Evolutionary conservation across 192 early-diverging fungal genomes (phyloP), one percentile per base, ranked within the genome.

Genomic region (Pilobolus umbonatus): DNA sequence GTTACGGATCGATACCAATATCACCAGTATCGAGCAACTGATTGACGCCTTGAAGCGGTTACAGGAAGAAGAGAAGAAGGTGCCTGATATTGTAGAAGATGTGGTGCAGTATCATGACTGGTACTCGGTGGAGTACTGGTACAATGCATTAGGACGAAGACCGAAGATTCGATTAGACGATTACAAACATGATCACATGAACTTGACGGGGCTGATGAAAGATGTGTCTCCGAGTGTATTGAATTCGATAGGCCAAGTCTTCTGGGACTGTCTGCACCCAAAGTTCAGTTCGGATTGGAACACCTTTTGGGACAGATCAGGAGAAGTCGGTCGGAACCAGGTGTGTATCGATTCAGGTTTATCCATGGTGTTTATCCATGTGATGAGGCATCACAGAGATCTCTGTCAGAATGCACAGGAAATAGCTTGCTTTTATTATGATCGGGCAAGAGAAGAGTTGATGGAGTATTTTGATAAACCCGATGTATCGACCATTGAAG

Each of bases 201-300:
- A 58, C 15, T 7, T 65, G 2, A 58, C 32, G 47, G 26, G 49
- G 28, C 22, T 69, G 31, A 57, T 55, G 8, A 59, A 61, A 32
- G 43, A 61, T 38, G 53, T 73, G 15, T 64, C 65, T 31, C 61
- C 64, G 1, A 28, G 58, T 17, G 42, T 64, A 1, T 14, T 73
- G 6, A 57, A 73, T 19, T 60, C 63, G 24, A 60, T 63, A 19
- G 63, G 60, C 11, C 65, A 73, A 44, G 56, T 73, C 1, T 67
- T 60, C 10, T 67, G 64, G 64, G 65, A 73, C 56, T 73, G 71
- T 46, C 39, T 68, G 9, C 65, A 67, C 45, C 71, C 71, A 28
- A 67, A 68, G 28, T 61, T 60, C 32, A 60, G 51, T 11, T 50
- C 26, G 19, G 65, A 67, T 38, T 60, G 60, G 61, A 26, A n/a